Conservation (phyloP, 345 rosid genomes). For the Dovyalis caffra region DNA sequence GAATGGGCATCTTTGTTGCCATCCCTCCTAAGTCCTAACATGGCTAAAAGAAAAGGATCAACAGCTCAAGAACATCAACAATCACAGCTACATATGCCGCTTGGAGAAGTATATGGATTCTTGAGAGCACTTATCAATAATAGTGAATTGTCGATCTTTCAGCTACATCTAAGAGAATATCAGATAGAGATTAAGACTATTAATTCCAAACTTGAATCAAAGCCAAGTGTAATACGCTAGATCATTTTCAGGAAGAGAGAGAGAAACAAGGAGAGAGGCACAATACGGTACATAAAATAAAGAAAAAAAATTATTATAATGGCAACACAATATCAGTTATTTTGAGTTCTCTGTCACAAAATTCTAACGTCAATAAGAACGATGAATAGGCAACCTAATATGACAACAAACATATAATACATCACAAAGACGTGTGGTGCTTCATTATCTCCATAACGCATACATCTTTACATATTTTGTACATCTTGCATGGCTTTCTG, state of each 20-base stretch:
- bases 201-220: not conserved
- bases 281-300: not conserved
- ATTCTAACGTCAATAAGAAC: not conserved
- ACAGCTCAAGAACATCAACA: no score
- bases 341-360: not conserved
- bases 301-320: not conserved
- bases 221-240: not conserved
- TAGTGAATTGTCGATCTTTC: no score
- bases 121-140: no score
- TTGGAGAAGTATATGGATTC: no score
- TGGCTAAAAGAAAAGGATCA: no score
- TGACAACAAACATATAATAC: not conserved
- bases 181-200: not conserved
- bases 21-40: no score
- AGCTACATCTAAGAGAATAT: no score
- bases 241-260: no score
- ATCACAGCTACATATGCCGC: no score
- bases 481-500: conserved; percentile 17
- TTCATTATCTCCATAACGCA: conserved; percentile 3
- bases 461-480: conserved; percentile 21
- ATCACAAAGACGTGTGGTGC: not conserved
- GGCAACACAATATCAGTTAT: not conserved
- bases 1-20: no score
- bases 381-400: not conserved
- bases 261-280: no score